Percentiles rank a stretch among this genome's conserved stretches.
phyloP scores from a whole-genome alignment of 495 filamentous ascomycete genomes.

The Geoglossum glabrum region DNA sequence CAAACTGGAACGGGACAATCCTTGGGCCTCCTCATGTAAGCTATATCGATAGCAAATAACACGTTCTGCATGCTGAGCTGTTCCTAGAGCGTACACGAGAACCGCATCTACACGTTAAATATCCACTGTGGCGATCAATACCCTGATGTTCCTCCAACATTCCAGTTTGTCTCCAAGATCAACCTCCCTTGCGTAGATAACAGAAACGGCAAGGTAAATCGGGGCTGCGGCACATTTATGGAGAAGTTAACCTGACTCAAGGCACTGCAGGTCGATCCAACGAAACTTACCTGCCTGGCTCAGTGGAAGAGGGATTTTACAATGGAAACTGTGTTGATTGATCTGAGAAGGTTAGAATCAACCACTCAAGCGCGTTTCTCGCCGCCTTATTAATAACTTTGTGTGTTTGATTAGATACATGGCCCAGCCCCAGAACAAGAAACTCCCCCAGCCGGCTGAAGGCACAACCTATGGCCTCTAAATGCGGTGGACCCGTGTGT shows the following conservation, averaged over 20 bases:
- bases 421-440: conserved; percentile 86
- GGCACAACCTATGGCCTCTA: conserved; percentile 39
- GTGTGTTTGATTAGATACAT: conserved; percentile 46
- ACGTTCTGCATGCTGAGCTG: not conserved
- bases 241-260: not conserved
- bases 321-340: conserved; percentile 85
- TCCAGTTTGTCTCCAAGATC: conserved; percentile 80
- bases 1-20: conserved; percentile 96
- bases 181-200: conserved; percentile 85
- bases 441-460: conserved; percentile 82
- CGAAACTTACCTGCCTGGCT: conserved; percentile 59
- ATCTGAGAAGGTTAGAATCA: conserved; percentile 46
- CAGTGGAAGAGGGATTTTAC: conserved; percentile 79
- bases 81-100: conserved; percentile 75
- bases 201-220: conserved; percentile 45
- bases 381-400: not conserved
- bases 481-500: no score
- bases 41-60: not conserved
- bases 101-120: conserved; percentile 93
- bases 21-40: conserved; percentile 88
- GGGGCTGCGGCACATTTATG: not conserved
- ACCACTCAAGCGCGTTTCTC: conserved; percentile 6
- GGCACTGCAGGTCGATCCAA: conserved; percentile 50
- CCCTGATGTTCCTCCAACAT: conserved; percentile 67
- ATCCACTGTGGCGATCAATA: conserved; percentile 89